Evolutionary conservation across 495 filamentous ascomycete species (phyloP), one percentile per base, ranked within the genome.

Genomic region (Schizothecium vesticola): DNA sequence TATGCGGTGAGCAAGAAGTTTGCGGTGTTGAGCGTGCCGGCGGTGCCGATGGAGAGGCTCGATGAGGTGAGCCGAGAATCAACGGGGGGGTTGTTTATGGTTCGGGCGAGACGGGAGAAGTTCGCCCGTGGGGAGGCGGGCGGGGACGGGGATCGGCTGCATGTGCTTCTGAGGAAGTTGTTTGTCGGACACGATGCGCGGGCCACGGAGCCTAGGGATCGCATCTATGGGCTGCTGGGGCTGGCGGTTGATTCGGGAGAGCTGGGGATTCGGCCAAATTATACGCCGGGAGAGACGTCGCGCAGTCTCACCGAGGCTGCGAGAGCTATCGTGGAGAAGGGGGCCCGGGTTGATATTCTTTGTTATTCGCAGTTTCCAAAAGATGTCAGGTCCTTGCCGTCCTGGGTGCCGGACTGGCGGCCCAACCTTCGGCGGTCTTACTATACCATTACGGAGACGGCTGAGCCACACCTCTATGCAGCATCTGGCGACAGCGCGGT

Each of bases 341-440:
- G 55, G 6, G 19, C 60, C 0, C n/a, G 21, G 21, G 26, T 65
- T 3, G 65, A 61, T 22, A 25, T 61, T 8, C 64, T 67, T 12
- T 64, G 31, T 23, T 67, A 58, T 23, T 63, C 67, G 51, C 56
- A 67, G 28, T 67, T 64, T 1, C 70, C 67, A 21, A 72, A 68
- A 56, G 4, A 51, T 10, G 26, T 26, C 24, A 16, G 10, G 21
- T 19, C n/a, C 8, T 8, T 65, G 36, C 68, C 68, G 57, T 68
- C 67, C 3, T 72, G 70, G 67, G 70, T 72, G 9, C 67, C 70
- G 8, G 70, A 72, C n/a, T 70, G 69, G 65, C 19, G 43, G 12
- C 5, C 9, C 9, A n/a, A 31, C 2, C 21, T 55, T 0, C 0
- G 1, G 6, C 11, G 5, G 23, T 64, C 69, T 0, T 67, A 24